phyloP scores from a whole-genome alignment of 176 grass and related monocot species.

The Melocanna baccifera region DNA sequence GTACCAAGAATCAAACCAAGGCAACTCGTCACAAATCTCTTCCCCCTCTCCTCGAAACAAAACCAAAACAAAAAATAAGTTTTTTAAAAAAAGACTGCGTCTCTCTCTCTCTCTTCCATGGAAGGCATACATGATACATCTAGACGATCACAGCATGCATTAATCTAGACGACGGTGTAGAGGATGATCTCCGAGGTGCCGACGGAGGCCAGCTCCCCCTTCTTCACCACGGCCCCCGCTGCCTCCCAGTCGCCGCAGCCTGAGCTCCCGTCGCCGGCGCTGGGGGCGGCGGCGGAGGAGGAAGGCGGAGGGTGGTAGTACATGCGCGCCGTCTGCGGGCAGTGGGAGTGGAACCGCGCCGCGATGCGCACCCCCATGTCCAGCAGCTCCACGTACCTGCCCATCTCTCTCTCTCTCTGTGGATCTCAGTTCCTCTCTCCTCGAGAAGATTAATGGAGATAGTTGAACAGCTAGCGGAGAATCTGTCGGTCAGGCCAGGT shows the following conservation, averaged over 20 bases:
- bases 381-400: slow-evolving; percentile 68
- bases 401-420: slow-evolving; percentile 22
- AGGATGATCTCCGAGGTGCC: slow-evolving; percentile 45
- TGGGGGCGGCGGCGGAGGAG: background rate
- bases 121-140: background rate
- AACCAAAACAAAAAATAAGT: background rate
- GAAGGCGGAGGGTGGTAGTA: slow-evolving; percentile 68
- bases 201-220: background rate
- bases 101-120: background rate
- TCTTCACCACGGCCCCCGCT: background rate
- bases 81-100: background rate
- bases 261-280: background rate
- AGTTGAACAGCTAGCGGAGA: background rate
- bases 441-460: background rate
- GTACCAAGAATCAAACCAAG: background rate
- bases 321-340: slow-evolving; percentile 67
- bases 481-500: background rate
- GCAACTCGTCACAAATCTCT: background rate
- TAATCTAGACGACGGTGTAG: slow-evolving; percentile 36
- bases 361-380: slow-evolving; percentile 82
- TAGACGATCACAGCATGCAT: background rate
- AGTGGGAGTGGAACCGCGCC: slow-evolving; percentile 87
- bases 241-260: background rate
- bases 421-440: background rate
- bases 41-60: background rate